Percentiles rank a stretch among this genome's conserved stretches.
Evolutionary conservation across 495 filamentous ascomycete species (phyloP).

Genomic region (Rusavskia elegans): DNA sequence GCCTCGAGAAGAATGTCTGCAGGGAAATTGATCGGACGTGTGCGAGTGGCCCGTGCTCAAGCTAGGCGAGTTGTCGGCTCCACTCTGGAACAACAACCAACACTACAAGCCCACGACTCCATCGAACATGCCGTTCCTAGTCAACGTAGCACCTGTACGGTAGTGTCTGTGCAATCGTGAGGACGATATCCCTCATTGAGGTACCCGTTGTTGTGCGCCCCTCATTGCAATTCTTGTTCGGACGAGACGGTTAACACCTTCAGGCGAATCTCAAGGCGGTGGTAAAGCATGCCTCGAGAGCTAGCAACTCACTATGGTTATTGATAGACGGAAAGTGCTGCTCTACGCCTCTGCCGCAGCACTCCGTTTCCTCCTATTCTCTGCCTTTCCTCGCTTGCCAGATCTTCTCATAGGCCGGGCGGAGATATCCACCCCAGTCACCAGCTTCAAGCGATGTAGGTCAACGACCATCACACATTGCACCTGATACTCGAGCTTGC

Average conservation of each 20-base stretch:
- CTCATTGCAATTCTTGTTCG: no score
- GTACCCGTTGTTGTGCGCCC: no score
- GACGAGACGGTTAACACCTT: no score
- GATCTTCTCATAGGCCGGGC: conserved; percentile 79
- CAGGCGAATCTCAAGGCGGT: no score
- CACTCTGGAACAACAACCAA: no score
- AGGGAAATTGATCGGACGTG: not conserved
- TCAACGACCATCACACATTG: not conserved
- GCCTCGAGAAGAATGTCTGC: no score
- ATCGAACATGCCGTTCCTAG: no score
- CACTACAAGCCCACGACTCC: no score
- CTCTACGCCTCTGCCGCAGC: conserved; percentile 64
- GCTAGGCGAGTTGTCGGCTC: not conserved
- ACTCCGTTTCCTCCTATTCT: conserved; percentile 65
- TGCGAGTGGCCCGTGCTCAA: not conserved
- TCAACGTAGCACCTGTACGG: no score
- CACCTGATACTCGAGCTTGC: not conserved
- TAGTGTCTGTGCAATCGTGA: no score
- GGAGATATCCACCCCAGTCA: conserved; percentile 91
- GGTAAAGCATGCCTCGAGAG: not conserved
- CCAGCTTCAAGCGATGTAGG: conserved; percentile 92
- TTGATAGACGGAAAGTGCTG: conserved; percentile 58
- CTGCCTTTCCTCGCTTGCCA: conserved; percentile 68
- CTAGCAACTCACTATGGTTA: conserved; percentile 25
- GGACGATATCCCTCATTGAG: no score